phyloP scores from a whole-genome alignment of 2,329 filamentous ascomycete genomes.

The Ophiostoma ips region DNA sequence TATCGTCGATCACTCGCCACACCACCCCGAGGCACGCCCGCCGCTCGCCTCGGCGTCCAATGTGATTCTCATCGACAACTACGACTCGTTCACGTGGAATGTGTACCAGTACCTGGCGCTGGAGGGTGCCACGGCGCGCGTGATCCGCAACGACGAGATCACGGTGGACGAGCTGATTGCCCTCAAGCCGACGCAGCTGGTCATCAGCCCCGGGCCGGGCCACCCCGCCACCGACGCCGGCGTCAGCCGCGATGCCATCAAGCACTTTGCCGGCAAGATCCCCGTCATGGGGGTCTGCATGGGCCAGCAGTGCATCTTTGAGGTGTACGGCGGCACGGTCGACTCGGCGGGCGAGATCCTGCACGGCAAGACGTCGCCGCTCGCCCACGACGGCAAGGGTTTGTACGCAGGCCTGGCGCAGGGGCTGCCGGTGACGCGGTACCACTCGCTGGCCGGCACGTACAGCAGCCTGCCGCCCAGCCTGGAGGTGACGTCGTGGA shows the following conservation, averaged over 20 bases:
- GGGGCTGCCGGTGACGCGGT: constrained; percentile 76
- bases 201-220: constrained; percentile 88
- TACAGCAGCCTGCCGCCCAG: constrained; percentile 73
- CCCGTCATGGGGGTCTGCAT: constrained; percentile 97
- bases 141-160: constrained; percentile 86
- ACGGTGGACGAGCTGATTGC: constrained; percentile 69
- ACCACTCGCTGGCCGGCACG: constrained; percentile 91
- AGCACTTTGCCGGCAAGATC: constrained; percentile 85
- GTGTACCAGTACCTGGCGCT: constrained; percentile 96
- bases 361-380: constrained; percentile 88
- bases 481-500: constrained; percentile 85
- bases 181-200: constrained; percentile 80
- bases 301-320: constrained; percentile 97
- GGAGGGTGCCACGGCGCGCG: constrained; percentile 83
- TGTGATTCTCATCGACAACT: constrained; percentile 93
- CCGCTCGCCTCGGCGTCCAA: constrained; percentile 72
- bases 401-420: constrained; percentile 73
- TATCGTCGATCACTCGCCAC: constrained; percentile 68
- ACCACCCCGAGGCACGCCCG: constrained; percentile 61
- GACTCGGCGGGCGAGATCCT: constrained; percentile 90
- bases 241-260: constrained; percentile 81
- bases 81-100: constrained; percentile 99
- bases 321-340: constrained; percentile 82
- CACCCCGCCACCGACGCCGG: constrained; percentile 87
- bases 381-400: constrained; percentile 83